Base-by-base conservation (phyloP, 148 eudicot species). In the Camellia granthamiana region DNA sequence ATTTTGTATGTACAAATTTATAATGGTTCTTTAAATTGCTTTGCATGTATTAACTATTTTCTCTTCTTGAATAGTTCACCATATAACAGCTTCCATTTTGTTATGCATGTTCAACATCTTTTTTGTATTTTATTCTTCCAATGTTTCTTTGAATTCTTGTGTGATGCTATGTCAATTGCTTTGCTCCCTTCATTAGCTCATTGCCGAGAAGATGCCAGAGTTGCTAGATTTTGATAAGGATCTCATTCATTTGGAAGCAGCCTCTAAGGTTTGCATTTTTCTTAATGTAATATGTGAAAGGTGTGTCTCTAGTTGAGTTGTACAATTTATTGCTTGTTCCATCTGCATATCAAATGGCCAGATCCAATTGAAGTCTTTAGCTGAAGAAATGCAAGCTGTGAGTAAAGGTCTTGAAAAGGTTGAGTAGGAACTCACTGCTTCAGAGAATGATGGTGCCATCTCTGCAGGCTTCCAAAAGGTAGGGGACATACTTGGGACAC, bases 341-440 rank as follows among this genome's bases (percentile, higher is more conserved):
- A 54, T 76, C 75, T 71, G 19, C 84, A 46, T 56, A 38, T 65
- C 3, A 76, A n/a, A 70, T 78, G 49, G 63, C 23, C 69, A 96
- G 99, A 94, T 96, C 76, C 99, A 96, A 91, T 83, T 96, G 86
- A 96, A 94, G 87, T 78, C 92, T 59, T 88, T 96, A 84, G 99
- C 99, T 83, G 99, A 96, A 89, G 99, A 96, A 90, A 96, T 96
- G 99, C 99, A 96, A 94, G 99, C 98, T 55, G 95, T 94, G 85
- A 94, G 93, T 85, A 96, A 92, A 91, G 99, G 99, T 81, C 98
- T 96, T 81, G 99, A 96, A 84, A 96, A 96, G 88, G 98, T 96
- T 81, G 99, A 94, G 87, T 95, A 89, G 88, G 99, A 96, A 88
- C 95, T 96, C 72, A 87, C 95, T 83, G 95, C 95, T 69, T 88